Base-by-base conservation (phyloP, 148 eudicot genomes). In the Chenopodium berlandieri region DNA sequence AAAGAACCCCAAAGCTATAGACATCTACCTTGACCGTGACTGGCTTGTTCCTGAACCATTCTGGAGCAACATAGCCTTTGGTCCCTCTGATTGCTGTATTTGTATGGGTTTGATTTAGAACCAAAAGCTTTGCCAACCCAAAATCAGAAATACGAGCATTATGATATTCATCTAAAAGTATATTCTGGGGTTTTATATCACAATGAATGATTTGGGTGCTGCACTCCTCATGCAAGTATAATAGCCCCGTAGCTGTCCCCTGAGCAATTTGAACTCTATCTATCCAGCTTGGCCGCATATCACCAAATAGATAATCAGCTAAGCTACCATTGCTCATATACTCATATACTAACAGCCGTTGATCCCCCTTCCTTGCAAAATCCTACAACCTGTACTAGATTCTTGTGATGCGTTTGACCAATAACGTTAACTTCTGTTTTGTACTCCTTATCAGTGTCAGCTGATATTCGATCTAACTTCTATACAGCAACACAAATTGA, bases 21-120 rank as follows among this genome's bases (percentile, higher is more conserved):
- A 88, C 90, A 71, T 90, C 92, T 7, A 87, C 92, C 81, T 86
- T 91, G 3, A 70, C 86, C 0, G 87, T 86, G 73, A 90, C 40
- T 4, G 86, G 89, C 32, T 75, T 86, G 87, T 84, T 84, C 69
- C 84, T 92, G 79, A 92, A 92, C 95, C 93, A 92, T 32, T 92
- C 95, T 4, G 95, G 93, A 30, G 95, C 91, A 48, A 92, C 90
- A 79, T 90, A 92, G 10, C 93, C 93, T 81, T 87, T 92, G 11
- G 93, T 92, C 27, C 92, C 96, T 73, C 95, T 83, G 13, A 92
- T 84, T 9, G 72, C 83, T 1, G 89, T 89, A 9, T 74, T 66
- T 7, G 95, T 90, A 13, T 85, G 88, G 79, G 83, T 89, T 80
- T 90, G 89, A 44, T 84, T 77, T 30, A 87, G 80, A 75, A 22